Evolutionary conservation across 345 rosid genomes (phyloP).

Genomic region (Moricandia arvensis): DNA sequence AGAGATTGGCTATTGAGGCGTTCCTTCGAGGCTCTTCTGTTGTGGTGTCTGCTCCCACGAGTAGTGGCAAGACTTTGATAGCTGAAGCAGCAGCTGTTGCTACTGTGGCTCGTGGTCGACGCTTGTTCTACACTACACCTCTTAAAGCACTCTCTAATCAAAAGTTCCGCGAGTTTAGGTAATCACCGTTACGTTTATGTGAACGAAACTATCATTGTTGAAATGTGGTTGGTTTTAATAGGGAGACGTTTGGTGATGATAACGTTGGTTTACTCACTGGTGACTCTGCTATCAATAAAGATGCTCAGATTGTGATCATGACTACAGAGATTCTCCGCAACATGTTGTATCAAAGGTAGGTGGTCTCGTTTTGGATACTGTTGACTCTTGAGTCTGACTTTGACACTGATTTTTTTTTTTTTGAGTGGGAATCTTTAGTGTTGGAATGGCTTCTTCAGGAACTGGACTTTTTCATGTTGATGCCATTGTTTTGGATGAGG

Average conservation of each 20-base stretch:
- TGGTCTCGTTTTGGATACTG: constrained; percentile 20
- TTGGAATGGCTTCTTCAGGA: constrained; percentile 84
- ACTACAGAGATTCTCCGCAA: constrained; percentile 95
- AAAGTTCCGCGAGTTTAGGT: constrained; percentile 96
- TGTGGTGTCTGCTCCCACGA: constrained; percentile 95
- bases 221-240: constrained; percentile 21
- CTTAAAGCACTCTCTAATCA: constrained; percentile 97
- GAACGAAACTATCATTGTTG: constrained; percentile 3
- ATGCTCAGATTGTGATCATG: constrained; percentile 84
- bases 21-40: constrained; percentile 80
- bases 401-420: neutral
- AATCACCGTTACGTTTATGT: constrained; percentile 10
- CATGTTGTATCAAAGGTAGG: constrained; percentile 98
- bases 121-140: constrained; percentile 90
- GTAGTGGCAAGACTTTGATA: constrained; percentile 94
- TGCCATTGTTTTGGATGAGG: constrained; percentile 92
- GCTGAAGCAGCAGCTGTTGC: constrained; percentile 98
- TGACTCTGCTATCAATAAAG: constrained; percentile 80
- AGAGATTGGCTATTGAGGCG: constrained; percentile 84
- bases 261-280: constrained; percentile 95
- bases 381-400: neutral
- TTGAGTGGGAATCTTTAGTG: constrained; percentile 44
- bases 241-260: constrained; percentile 87
- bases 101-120: constrained; percentile 73
- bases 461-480: constrained; percentile 86